phyloP scores from a whole-genome alignment of 163 green algal genomes.

The Scenedesmus sp. region DNA sequence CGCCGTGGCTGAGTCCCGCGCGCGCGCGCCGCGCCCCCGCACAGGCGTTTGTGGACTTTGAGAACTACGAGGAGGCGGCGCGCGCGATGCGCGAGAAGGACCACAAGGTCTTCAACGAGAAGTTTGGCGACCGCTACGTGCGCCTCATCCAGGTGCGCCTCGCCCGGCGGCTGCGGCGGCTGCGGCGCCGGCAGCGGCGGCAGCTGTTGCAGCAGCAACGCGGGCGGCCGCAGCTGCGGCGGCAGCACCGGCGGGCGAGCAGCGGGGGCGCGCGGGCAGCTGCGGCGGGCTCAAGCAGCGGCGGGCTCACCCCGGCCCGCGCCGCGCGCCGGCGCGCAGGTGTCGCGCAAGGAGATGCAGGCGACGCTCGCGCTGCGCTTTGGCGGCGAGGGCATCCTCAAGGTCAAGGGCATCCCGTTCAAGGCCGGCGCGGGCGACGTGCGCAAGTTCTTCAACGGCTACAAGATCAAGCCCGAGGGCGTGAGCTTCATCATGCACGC shows the following conservation, averaged over 20 bases:
- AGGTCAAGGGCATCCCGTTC: slow-evolving; percentile 76
- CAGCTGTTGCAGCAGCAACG: background rate
- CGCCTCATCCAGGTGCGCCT: slow-evolving; percentile 63
- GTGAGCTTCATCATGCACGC: slow-evolving; percentile 75
- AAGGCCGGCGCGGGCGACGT: slow-evolving; percentile 54
- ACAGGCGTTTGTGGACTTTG: slow-evolving; percentile 77
- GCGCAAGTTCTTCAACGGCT: slow-evolving; percentile 51
- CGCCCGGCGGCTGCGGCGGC: too few relatives aligned
- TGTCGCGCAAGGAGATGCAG: slow-evolving; percentile 73
- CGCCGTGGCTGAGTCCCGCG: background rate
- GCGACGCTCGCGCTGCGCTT: slow-evolving; percentile 71
- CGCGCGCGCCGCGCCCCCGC: background rate
- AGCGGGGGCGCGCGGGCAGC: background rate
- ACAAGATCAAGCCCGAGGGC: slow-evolving; percentile 69
- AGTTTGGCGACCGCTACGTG: slow-evolving; percentile 72
- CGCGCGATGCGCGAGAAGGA: slow-evolving; percentile 64
- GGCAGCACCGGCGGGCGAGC: background rate
- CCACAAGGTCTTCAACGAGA: slow-evolving; percentile 70
- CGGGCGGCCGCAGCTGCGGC: background rate
- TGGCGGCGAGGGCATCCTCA: slow-evolving; percentile 72
- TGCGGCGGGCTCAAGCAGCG: background rate
- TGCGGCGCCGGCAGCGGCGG: background rate
- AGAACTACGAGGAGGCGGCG: slow-evolving; percentile 61
- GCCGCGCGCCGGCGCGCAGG: slow-evolving; percentile 26
- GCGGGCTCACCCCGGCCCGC: background rate